These are phyloP conservation scores for Zychaea mexicana DNA, from an alignment of 371 early-diverging fungal genomes.

Conservation along the genomic window DNA sequence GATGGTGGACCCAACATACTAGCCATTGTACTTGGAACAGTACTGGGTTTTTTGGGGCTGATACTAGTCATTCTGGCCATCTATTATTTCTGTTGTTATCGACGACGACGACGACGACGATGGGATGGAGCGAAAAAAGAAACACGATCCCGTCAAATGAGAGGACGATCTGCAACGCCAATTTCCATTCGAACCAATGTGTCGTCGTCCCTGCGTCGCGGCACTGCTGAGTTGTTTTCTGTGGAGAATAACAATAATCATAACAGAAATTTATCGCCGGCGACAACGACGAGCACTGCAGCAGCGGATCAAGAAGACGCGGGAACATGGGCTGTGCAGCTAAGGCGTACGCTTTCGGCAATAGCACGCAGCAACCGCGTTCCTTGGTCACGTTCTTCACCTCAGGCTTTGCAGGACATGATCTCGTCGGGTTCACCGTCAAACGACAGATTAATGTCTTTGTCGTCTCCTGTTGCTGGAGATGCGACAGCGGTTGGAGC, in stretches of 20 bases:
- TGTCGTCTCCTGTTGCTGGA: background rate
- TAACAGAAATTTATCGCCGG: background rate
- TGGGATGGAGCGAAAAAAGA: too few species aligned
- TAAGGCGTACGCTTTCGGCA: constrained; percentile 13
- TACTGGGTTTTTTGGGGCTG: constrained; percentile 6
- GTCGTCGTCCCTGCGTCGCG: background rate
- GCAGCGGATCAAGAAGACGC: background rate
- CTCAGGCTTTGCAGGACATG: background rate
- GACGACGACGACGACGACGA: constrained; percentile 4
- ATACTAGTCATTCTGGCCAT: background rate
- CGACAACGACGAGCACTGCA: background rate
- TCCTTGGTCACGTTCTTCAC: background rate
- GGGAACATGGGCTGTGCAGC: constrained; percentile 3
- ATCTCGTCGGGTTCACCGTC: background rate
- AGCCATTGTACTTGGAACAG: constrained; percentile 14
- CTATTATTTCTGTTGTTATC: constrained; percentile 2
- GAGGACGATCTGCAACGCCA: background rate
- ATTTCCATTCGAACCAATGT: background rate
- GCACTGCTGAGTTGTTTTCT: background rate
- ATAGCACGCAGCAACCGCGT: constrained; percentile 2
- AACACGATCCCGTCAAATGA: background rate
- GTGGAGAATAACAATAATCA: background rate
- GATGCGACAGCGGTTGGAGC: background rate
- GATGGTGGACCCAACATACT: background rate
- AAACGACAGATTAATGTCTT: background rate